A percentile compares a stretch with the other conserved stretches of the same genome.
phyloP scores from a whole-genome alignment of 2,329 filamentous ascomycete genomes.

The Aspergillus jensenii region DNA sequence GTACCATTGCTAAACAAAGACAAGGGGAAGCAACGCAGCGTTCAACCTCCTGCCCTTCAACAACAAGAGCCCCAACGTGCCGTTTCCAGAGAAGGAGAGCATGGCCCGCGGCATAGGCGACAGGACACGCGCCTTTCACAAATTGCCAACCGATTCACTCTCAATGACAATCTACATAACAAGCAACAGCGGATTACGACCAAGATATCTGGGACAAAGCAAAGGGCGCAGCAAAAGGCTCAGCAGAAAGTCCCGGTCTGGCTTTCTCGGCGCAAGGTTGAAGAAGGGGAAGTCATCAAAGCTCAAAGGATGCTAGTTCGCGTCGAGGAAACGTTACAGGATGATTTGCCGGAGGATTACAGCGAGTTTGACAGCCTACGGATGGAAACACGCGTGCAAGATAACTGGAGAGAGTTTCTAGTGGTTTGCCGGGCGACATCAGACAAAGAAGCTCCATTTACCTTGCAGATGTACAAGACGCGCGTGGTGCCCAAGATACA shows the following conservation, averaged over 20 bases:
- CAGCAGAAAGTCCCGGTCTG: slow-evolving; percentile 36
- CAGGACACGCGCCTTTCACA: slow-evolving; percentile 24
- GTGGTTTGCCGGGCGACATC: slow-evolving; percentile 61
- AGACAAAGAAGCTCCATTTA: slow-evolving; percentile 55
- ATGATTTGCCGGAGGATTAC: slow-evolving; percentile 59
- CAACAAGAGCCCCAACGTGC: slow-evolving; percentile 35
- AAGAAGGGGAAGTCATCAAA: slow-evolving; percentile 64
- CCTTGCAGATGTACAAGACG: slow-evolving; percentile 62
- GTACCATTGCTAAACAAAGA: slow-evolving; percentile 32
- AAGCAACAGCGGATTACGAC: slow-evolving; percentile 41
- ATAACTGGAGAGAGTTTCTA: slow-evolving; percentile 66
- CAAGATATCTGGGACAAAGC: slow-evolving; percentile 33
- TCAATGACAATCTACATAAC: slow-evolving; percentile 45
- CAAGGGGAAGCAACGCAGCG: slow-evolving; percentile 19
- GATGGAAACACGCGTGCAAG: slow-evolving; percentile 57
- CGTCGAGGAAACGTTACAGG: slow-evolving; percentile 54
- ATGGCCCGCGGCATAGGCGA: slow-evolving; percentile 16
- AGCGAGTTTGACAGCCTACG: slow-evolving; percentile 63
- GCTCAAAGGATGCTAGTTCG: slow-evolving; percentile 68
- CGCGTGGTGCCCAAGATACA: slow-evolving; percentile 63
- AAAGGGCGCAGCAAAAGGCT: no score
- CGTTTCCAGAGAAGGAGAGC: slow-evolving; percentile 20
- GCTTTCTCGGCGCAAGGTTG: slow-evolving; percentile 38
- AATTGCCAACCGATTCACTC: slow-evolving; percentile 45
- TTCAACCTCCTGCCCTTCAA: slow-evolving; percentile 25